phyloP scores from a whole-genome alignment of 768 basidiomycete genomes.

The Russula vinacea region DNA sequence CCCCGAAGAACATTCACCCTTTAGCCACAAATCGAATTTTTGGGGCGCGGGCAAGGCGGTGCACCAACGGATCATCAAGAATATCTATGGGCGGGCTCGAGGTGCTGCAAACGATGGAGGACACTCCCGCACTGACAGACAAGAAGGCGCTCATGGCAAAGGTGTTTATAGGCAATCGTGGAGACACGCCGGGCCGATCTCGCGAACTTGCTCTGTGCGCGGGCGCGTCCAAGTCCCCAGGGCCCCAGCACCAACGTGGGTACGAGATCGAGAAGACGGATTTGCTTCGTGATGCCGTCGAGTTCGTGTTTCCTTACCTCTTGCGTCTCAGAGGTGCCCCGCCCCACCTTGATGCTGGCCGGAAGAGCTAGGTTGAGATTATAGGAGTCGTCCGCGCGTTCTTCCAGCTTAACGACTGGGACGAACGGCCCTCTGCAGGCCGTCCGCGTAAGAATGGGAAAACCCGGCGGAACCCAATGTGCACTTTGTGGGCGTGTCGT shows the following conservation, averaged over 20 bases:
- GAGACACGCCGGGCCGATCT: slow-evolving; percentile 71
- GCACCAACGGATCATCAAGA: slow-evolving; percentile 92
- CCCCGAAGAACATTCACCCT: slow-evolving; percentile 68
- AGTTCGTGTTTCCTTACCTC: slow-evolving; percentile 85
- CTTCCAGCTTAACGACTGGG: slow-evolving; percentile 39
- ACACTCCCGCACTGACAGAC: slow-evolving; percentile 80
- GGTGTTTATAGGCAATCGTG: slow-evolving; percentile 73
- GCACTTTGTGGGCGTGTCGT: background rate
- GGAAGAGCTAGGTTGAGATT: slow-evolving; percentile 78
- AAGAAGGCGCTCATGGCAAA: slow-evolving; percentile 79
- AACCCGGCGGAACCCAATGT: slow-evolving; percentile 8
- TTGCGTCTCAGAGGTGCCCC: slow-evolving; percentile 90
- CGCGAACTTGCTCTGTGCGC: slow-evolving; percentile 49
- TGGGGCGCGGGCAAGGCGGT: slow-evolving; percentile 84
- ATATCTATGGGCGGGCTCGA: slow-evolving; percentile 91
- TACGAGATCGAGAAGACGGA: slow-evolving; percentile 69
- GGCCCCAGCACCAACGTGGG: slow-evolving; percentile 76
- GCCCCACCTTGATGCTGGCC: slow-evolving; percentile 58
- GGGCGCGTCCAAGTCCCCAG: too few relatives aligned
- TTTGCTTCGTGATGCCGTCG: slow-evolving; percentile 82
- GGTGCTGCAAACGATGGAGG: slow-evolving; percentile 85
- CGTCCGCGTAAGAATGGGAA: slow-evolving; percentile 16
- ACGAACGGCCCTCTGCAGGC: slow-evolving; percentile 16
- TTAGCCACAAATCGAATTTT: slow-evolving; percentile 86
- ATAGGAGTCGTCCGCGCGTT: slow-evolving; percentile 74